These are phyloP conservation scores for Emericellopsis cladophorae DNA, from an alignment of 2,329 filamentous ascomycete genomes.

Conservation along the genomic window DNA sequence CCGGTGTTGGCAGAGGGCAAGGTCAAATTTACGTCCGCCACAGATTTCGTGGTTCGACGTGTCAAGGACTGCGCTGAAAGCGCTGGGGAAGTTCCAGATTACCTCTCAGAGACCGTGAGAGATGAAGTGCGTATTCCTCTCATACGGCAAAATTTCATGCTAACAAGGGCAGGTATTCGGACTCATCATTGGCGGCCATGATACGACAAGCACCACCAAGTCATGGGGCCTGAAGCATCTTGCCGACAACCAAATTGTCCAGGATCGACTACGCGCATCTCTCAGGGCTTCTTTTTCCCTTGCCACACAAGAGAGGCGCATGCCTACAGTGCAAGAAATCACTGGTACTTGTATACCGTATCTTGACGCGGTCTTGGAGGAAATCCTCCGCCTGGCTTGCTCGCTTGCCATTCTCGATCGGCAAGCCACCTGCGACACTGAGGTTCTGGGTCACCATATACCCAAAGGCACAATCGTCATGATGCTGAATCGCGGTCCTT, in stretches of 20 bases:
- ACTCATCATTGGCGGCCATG: constrained; percentile 17
- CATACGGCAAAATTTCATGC: neutral
- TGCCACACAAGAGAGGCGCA: constrained; percentile 8
- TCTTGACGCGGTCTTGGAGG: constrained; percentile 17
- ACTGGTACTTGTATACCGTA: constrained; percentile 11
- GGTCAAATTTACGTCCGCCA: constrained; percentile 9
- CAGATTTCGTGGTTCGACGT: constrained; percentile 17
- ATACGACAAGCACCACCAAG: constrained; percentile 15
- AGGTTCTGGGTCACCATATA: constrained; percentile 12
- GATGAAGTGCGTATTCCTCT: constrained; percentile 11
- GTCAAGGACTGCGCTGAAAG: constrained; percentile 17
- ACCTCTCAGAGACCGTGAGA: constrained; percentile 11
- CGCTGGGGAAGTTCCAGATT: constrained; percentile 11
- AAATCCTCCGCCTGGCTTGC: constrained; percentile 13
- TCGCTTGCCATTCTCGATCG: constrained; percentile 4
- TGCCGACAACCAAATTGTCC: constrained; percentile 5
- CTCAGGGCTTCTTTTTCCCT: constrained; percentile 6
- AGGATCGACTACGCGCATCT: constrained; percentile 9
- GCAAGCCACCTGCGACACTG: constrained; percentile 8
- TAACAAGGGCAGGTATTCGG: constrained; percentile 7
- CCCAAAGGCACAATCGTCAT: constrained; percentile 12
- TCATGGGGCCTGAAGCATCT: constrained; percentile 13
- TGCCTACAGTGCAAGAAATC: constrained; percentile 11
- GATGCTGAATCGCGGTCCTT: constrained; percentile 5
- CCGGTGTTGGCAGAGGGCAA: neutral